These are phyloP conservation scores for Bryum argenteum DNA, from an alignment of 225 moss, liverwort and hornwort genomes.

Conservation along the genomic window DNA sequence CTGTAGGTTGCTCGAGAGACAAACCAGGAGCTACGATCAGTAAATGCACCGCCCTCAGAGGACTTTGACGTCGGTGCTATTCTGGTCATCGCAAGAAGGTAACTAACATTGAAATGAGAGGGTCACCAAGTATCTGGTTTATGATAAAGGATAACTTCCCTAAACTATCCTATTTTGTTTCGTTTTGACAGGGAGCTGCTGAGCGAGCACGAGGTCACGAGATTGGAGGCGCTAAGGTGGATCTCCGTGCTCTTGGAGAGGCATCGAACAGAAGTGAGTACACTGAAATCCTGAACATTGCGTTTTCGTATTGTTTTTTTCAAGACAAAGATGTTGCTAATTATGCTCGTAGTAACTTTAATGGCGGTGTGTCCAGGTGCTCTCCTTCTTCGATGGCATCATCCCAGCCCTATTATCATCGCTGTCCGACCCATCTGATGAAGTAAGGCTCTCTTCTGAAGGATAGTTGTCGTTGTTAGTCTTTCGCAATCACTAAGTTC, in stretches of 20 bases:
- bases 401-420: slow-evolving; percentile 73
- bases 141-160: slow-evolving; percentile 6
- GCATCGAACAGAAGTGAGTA: slow-evolving; percentile 71
- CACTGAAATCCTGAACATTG: slow-evolving; percentile 1
- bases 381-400: slow-evolving; percentile 86
- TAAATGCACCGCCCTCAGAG: slow-evolving; percentile 73
- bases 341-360: slow-evolving; percentile 14
- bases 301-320: slow-evolving; percentile 13
- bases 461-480: neutral
- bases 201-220: slow-evolving; percentile 75
- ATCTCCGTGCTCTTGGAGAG: slow-evolving; percentile 80
- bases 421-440: slow-evolving; percentile 83
- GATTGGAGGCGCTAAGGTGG: slow-evolving; percentile 90
- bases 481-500: slow-evolving; percentile 1
- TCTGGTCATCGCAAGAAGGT: slow-evolving; percentile 85
- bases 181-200: slow-evolving; percentile 61
- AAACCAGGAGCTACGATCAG: slow-evolving; percentile 74
- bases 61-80: slow-evolving; percentile 82
- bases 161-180: slow-evolving; percentile 7
- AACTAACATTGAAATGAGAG: too few relatives aligned
- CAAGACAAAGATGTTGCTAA: neutral
- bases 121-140: neutral
- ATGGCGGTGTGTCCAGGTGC: slow-evolving; percentile 61
- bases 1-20: slow-evolving; percentile 85
- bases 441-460: slow-evolving; percentile 48